Conservation (phyloP, 2,329 filamentous ascomycete genomes). For the Proliferodiscus dingleyae region DNA sequence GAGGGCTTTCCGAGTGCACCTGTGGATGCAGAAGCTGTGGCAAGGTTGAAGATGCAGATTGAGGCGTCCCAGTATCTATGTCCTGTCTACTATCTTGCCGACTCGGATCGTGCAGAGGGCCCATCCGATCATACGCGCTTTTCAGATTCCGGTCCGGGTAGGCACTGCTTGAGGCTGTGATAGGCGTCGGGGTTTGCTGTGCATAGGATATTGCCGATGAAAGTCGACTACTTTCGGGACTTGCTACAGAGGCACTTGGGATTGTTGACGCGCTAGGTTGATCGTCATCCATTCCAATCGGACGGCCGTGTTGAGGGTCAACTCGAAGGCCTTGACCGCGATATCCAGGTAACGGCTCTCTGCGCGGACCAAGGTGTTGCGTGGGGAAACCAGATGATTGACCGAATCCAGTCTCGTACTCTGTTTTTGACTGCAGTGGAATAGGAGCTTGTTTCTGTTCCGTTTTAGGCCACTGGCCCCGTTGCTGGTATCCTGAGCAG, state of each 20-base stretch:
- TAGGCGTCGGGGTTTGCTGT: constrained; percentile 53
- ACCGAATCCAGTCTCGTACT: constrained; percentile 49
- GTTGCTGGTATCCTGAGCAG: constrained; percentile 84
- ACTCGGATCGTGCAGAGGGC: constrained; percentile 55
- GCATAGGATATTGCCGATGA: constrained; percentile 46
- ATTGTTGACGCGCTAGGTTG: constrained; percentile 55
- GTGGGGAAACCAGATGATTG: constrained; percentile 52
- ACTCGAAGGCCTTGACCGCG: constrained; percentile 58
- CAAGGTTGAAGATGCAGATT: constrained; percentile 37
- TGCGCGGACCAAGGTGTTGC: constrained; percentile 34
- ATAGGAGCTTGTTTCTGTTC: constrained; percentile 64
- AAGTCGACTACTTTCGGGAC: constrained; percentile 55
- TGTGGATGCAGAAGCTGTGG: constrained; percentile 45
- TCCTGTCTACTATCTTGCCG: constrained; percentile 48
- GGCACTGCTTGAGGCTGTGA: constrained; percentile 47
- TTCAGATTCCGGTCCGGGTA: constrained; percentile 35
- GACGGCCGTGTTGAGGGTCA: constrained; percentile 53
- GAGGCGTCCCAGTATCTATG: constrained; percentile 40
- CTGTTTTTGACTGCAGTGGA: constrained; percentile 79
- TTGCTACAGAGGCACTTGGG: constrained; percentile 51
- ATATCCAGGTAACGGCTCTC: constrained; percentile 54
- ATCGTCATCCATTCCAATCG: constrained; percentile 52
- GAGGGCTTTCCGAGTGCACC: constrained; percentile 26
- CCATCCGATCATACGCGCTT: constrained; percentile 55
- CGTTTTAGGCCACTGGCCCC: constrained; percentile 73